A percentile compares a stretch with the other conserved stretches of the same genome.
These are phyloP conservation scores for Pichia eremophila DNA, from an alignment of 805 yeast species.

Conservation along the genomic window DNA sequence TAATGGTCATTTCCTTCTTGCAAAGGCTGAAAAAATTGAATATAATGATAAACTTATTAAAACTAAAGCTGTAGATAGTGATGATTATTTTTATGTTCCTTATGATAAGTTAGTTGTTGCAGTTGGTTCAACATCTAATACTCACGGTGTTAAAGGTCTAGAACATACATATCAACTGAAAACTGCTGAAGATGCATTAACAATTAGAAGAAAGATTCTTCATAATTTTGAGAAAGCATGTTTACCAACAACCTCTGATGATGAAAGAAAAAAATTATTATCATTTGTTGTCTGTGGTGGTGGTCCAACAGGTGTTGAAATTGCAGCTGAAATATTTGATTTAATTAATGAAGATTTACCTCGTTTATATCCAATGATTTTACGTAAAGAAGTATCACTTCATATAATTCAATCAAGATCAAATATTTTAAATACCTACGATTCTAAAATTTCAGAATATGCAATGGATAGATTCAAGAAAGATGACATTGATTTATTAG, in stretches of 20 bases:
- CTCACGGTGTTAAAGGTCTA: slow-evolving; percentile 93
- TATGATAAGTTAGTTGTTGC: slow-evolving; percentile 86
- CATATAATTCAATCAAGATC: slow-evolving; percentile 88
- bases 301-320: slow-evolving; percentile 97
- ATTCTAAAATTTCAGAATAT: slow-evolving; percentile 58
- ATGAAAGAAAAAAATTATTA: slow-evolving; percentile 74
- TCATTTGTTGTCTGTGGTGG: slow-evolving; percentile 93
- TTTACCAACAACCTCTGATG: slow-evolving; percentile 56
- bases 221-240: slow-evolving; percentile 83
- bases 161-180: slow-evolving; percentile 82
- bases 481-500: slow-evolving; percentile 60
- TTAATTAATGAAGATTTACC: slow-evolving; percentile 83
- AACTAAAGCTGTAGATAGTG: slow-evolving; percentile 40
- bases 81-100: slow-evolving; percentile 36
- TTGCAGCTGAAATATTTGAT: slow-evolving; percentile 93
- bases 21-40: slow-evolving; percentile 78
- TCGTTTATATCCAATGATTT: slow-evolving; percentile 81
- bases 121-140: slow-evolving; percentile 90
- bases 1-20: slow-evolving; percentile 76
- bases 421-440: slow-evolving; percentile 70
- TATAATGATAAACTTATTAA: slow-evolving; percentile 55
- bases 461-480: slow-evolving; percentile 67
- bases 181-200: slow-evolving; percentile 80
- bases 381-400: slow-evolving; percentile 65
- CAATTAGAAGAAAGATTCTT: slow-evolving; percentile 72